Percentiles rank a stretch among this genome's conserved stretches.
These are phyloP conservation scores for Paramecium caudatum DNA, from an alignment of 73 alveolate genomes.

Conservation along the genomic window DNA sequence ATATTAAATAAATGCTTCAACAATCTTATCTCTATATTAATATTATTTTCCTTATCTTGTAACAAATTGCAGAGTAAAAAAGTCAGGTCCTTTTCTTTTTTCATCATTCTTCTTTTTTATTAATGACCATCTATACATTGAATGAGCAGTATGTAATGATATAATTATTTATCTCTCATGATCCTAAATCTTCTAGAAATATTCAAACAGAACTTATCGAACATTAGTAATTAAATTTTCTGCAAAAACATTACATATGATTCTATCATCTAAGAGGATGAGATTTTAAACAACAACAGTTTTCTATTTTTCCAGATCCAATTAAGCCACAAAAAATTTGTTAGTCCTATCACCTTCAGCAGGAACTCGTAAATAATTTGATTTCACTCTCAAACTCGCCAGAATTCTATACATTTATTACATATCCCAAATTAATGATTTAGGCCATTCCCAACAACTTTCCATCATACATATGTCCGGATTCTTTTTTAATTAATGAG, in stretches of 20 bases:
- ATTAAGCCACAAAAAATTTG: slow-evolving; percentile 25
- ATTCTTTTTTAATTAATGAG: slow-evolving; percentile 17
- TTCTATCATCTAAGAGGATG: background rate
- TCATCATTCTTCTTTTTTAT: background rate
- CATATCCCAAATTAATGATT: slow-evolving; percentile 26
- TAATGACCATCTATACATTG: background rate
- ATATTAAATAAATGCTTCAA: background rate
- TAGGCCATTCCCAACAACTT: slow-evolving; percentile 48
- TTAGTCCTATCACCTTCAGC: background rate
- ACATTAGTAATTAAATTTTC: background rate
- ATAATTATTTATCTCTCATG: background rate
- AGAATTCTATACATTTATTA: slow-evolving; percentile 7
- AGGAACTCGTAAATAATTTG: slow-evolving; percentile 24
- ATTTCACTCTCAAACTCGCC: slow-evolving; percentile 5
- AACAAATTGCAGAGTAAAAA: background rate
- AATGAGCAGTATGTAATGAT: background rate
- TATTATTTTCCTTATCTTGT: slow-evolving; percentile 6
- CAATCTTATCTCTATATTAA: background rate
- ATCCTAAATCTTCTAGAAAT: background rate
- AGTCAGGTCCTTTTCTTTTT: background rate
- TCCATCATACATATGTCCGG: background rate
- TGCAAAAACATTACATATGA: background rate
- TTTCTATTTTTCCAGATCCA: background rate
- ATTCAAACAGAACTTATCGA: background rate
- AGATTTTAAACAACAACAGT: slow-evolving; percentile 4